Evolutionary conservation across 768 basidiomycete species (phyloP), one percentile per base, ranked within the genome.

Genomic region (Mycena albidolilacea): DNA sequence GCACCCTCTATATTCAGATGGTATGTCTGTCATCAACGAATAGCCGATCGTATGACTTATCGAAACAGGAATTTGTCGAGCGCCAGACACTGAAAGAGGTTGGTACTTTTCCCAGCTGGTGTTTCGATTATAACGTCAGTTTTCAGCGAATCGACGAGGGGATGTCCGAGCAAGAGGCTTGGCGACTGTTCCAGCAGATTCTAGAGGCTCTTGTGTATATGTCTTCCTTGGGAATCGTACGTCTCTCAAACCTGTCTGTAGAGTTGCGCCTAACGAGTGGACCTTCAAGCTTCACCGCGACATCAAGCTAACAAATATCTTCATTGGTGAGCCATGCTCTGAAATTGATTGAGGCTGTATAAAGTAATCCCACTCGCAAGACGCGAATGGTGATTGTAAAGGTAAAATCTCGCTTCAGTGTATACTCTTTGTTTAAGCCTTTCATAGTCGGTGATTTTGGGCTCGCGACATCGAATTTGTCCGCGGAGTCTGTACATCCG

Each of bases 1-100:
- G 94, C 71, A 95, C 93, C 9, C 83, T 98, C 21, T 98, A 97
- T 78, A 98, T 98, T 65, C 96, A 97, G 81, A 98, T 98, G 97
- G 95, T 93, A 48, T 43, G 85, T 62, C 59, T 71, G n/a, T 58
- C 10, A 12, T 11, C 35, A 5, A 43, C 39, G 30, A n/a, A 37
- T 35, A 59, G 19, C 12, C 55, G 39, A 66, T 21, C 5, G 37
- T 37, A 1, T 43, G 14, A 30, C 64, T 65, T n/a, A 67, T 39
- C 30, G 41, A 62, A 74, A 77, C 76, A 95, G 94, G 95, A 96
- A 82, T 97, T 94, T 77, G 95, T 96, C 10, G 95, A 96, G 80
- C 88, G 93, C 30, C 96, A 97, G 83, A 98, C 97, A 0, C 81
- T 98, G 78, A 91, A 90, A 81, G 97, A 98, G 88, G 95, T 91